phyloP scores from a whole-genome alignment of 768 basidiomycete species.

The Termitomyces sp. region DNA sequence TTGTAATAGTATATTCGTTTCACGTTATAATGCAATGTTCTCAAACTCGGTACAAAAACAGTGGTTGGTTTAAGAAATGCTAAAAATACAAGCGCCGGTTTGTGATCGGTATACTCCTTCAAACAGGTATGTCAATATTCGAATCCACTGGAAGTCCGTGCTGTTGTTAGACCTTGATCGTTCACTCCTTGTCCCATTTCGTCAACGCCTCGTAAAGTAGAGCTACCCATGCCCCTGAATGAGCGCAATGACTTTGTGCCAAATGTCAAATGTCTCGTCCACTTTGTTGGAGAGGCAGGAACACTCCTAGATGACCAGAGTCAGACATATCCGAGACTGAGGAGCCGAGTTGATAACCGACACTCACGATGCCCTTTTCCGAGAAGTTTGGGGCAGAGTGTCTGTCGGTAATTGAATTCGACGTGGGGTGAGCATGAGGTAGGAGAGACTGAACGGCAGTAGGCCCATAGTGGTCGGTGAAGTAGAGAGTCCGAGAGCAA shows the following conservation, averaged over 20 bases:
- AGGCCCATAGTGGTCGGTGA: slow-evolving; percentile 14
- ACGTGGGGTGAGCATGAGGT: slow-evolving; percentile 48
- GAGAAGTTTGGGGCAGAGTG: slow-evolving; percentile 1
- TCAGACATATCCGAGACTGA: background rate
- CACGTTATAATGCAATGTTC: background rate
- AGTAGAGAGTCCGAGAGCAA: background rate
- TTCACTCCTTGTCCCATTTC: background rate
- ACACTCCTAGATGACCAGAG: slow-evolving; percentile 4
- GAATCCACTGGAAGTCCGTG: background rate
- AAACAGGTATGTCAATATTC: background rate
- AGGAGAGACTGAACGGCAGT: slow-evolving; percentile 42
- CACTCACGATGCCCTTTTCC: slow-evolving; percentile 14
- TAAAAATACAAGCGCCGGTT: background rate
- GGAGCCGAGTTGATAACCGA: background rate
- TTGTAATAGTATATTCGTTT: background rate
- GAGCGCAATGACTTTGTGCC: slow-evolving; percentile 22
- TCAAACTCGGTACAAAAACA: background rate
- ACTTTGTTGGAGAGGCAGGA: background rate
- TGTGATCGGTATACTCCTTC: background rate
- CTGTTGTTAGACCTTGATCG: background rate
- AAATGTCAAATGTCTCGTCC: slow-evolving; percentile 15
- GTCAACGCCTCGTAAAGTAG: background rate
- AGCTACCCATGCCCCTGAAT: background rate
- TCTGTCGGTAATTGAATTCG: slow-evolving; percentile 45
- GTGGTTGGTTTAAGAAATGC: background rate